Base-by-base conservation (phyloP, 768 basidiomycete genomes). In the Naematelia encephala region DNA sequence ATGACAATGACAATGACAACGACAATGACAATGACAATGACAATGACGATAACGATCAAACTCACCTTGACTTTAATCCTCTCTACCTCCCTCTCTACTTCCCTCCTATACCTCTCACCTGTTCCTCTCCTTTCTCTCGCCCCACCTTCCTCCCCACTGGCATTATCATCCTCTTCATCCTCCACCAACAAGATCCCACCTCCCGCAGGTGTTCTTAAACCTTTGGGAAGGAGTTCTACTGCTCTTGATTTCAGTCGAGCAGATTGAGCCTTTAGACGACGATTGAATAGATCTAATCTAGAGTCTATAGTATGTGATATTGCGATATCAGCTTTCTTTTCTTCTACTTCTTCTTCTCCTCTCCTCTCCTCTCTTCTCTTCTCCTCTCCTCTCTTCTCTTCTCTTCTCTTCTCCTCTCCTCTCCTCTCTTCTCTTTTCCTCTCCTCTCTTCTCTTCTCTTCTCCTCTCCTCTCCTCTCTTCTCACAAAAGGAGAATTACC, bases 61-160 rank as follows among this genome's bases (percentile, higher is more conserved):
- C 62, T 23, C 55, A 90, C 92, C 84, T 88, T 91, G 53, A 89
- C 78, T 77, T 87, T 91, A 77, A 94, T 88, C 73, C 85, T 85
- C 77, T 87, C 88, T 70, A 91, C 81, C 76, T 94, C 91, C 42
- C 86, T 83, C 67, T 94, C 91, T 44, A 93, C 81, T 59, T 91
- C 88, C 78, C 87, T 87, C 5, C 86, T 81, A 56, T 87, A 77
- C 49, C 81, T 74, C 65, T 89, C 87, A 11, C 87, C 83, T 55
- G 85, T 82, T 11, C 85, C 73, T 43, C 78, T 69, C 27, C 78
- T 84, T 57, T 85, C 82, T 27, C 59, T 57, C 46, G 34, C 59
- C 43, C 46, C 42, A 48, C 54, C 56, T 22, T 47, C 22, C 34
- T 39, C 34, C 8, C 34, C 34, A 23, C 50, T 56, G 14, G 56